Percentiles rank a stretch among this genome's conserved stretches.
Evolutionary conservation across 1,139 yeast genomes (phyloP).

Genomic region (Tardiomyces depauwii): DNA sequence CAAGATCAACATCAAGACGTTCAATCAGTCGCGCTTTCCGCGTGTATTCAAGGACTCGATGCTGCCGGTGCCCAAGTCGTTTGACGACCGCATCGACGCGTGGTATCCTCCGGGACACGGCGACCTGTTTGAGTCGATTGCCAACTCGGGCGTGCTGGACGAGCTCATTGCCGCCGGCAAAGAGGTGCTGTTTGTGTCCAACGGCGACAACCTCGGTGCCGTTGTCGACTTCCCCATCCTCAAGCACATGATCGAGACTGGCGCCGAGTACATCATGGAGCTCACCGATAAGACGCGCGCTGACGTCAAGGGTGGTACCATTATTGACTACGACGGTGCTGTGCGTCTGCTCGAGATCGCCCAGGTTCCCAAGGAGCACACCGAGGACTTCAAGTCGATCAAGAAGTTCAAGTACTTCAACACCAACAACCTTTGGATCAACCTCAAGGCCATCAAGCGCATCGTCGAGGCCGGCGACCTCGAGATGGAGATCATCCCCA

Average conservation of each 20-base stretch:
- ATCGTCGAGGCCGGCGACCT: slow-evolving; percentile 77
- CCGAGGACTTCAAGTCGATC: slow-evolving; percentile 95
- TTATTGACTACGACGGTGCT: slow-evolving; percentile 90
- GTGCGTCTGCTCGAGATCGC: slow-evolving; percentile 95
- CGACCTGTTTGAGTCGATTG: slow-evolving; percentile 85
- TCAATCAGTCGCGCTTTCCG: slow-evolving; percentile 95
- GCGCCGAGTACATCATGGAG: slow-evolving; percentile 95
- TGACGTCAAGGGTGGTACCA: slow-evolving; percentile 98
- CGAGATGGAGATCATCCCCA: slow-evolving; percentile 91
- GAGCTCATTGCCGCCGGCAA: slow-evolving; percentile 86
- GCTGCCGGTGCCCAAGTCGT: slow-evolving; percentile 80
- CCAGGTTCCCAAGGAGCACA: slow-evolving; percentile 97
- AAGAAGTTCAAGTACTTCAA: slow-evolving; percentile 97
- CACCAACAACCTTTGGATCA: slow-evolving; percentile 97
- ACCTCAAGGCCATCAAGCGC: slow-evolving; percentile 86
- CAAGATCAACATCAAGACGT: slow-evolving; percentile 88
- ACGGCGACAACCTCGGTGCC: slow-evolving; percentile 98
- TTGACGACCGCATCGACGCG: slow-evolving; percentile 62
- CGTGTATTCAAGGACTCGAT: slow-evolving; percentile 90
- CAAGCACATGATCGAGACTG: slow-evolving; percentile 85
- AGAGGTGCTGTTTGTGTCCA: slow-evolving; percentile 89
- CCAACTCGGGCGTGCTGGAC: slow-evolving; percentile 86
- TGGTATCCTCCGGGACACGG: slow-evolving; percentile 99
- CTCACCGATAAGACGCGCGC: slow-evolving; percentile 98
- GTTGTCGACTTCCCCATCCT: slow-evolving; percentile 89